Evolutionary conservation across 306 rosid genomes (phyloP).

Genomic region (Vicia sativa): DNA sequence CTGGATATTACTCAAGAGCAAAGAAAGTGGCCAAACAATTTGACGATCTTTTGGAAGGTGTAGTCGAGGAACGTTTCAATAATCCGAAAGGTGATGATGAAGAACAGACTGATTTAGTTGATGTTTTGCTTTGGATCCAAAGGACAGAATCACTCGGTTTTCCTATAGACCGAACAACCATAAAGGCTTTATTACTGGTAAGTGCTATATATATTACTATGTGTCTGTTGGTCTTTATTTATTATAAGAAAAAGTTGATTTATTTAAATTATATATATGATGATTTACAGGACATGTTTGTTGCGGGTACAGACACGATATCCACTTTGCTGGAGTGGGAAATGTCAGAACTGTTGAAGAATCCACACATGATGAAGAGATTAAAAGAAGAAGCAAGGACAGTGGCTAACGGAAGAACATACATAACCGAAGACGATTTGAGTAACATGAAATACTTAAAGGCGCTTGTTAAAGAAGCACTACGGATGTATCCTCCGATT

Average conservation of each 20-base stretch:
- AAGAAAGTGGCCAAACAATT: constrained; percentile 43
- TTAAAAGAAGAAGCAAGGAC: constrained; percentile 43
- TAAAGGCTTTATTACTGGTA: constrained; percentile 51
- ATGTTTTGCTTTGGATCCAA: constrained; percentile 52
- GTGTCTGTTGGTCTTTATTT: too few relatives aligned
- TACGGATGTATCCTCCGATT: constrained; percentile 46
- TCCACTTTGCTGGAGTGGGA: constrained; percentile 44
- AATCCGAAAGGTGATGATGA: not conserved
- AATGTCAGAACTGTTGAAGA: constrained; percentile 36
- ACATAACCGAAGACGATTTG: constrained; percentile 46
- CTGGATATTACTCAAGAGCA: constrained; percentile 49
- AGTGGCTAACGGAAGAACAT: constrained; percentile 26
- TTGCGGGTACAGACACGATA: constrained; percentile 61
- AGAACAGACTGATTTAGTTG: constrained; percentile 49
- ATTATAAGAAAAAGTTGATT: too few relatives aligned
- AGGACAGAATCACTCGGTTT: constrained; percentile 43
- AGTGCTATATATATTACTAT: too few relatives aligned
- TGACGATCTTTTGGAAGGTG: constrained; percentile 52
- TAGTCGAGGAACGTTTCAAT: constrained; percentile 50
- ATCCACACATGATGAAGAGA: constrained; percentile 49
- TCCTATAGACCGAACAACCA: constrained; percentile 41
- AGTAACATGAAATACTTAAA: constrained; percentile 47
- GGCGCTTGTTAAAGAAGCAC: constrained; percentile 37
- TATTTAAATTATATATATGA: not conserved
- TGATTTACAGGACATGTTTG: constrained; percentile 36